phyloP scores from a whole-genome alignment of 257 asterid species.

The Capsicum pubescens region DNA sequence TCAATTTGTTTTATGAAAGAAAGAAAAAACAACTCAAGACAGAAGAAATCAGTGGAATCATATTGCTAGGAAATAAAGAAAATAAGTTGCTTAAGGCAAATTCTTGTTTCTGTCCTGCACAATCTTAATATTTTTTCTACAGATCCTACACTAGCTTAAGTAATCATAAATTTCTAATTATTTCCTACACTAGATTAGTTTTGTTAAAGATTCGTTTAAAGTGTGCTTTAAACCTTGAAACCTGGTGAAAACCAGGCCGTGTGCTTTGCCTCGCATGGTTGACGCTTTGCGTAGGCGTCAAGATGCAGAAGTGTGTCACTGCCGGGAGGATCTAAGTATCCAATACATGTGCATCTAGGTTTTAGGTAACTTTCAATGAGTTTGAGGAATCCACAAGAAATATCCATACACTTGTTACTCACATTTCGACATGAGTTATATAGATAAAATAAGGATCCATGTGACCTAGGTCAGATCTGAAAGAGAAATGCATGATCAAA shows the following conservation, averaged over 20 bases:
- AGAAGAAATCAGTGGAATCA: not conserved
- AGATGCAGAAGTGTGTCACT: not conserved
- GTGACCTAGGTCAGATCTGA: conserved; percentile 9
- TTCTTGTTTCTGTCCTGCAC: no score
- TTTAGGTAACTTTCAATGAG: not conserved
- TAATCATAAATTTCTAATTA: not conserved
- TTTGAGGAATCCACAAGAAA: not conserved
- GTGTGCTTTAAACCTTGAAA: not conserved
- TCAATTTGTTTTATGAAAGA: not conserved
- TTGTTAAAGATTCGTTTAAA: not conserved
- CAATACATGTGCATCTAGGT: conserved; percentile 8
- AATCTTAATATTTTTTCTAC: no score
- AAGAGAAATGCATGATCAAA: conserved; percentile 17
- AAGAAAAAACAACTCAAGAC: conserved; percentile 10
- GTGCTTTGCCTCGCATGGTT: not conserved
- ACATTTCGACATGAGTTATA: not conserved
- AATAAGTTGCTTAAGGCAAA: not conserved
- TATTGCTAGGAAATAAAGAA: not conserved
- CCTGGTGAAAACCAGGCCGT: conserved; percentile 12
- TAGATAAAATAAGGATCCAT: not conserved
- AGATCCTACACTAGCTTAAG: not conserved
- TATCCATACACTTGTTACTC: conserved; percentile 1
- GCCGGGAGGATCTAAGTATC: not conserved
- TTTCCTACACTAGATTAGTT: not conserved
- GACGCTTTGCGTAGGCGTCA: not conserved